phyloP scores from a whole-genome alignment of 176 grass and related monocot genomes.

The bread wheat (Triticum aestivum) region IWGSC_CS_RefSeq_v2.1 NC_057812.1:237224754-237225253 shows the following conservation, averaged over 20 bases:
- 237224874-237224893: not conserved
- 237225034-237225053: conserved; percentile 60
- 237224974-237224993: not conserved
- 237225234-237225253: not conserved
- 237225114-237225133: conserved; percentile 95
- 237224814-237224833: not conserved
- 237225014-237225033: conserved; percentile 85
- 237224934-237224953: conserved; percentile 11
- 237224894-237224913: conserved; percentile 2
- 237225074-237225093: conserved; percentile 67
- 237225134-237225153: conserved; percentile 54
- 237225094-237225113: conserved; percentile 85
- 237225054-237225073: conserved; percentile 84
- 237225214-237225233: not conserved
- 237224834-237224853: not conserved
- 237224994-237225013: conserved; percentile 54
- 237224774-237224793: not conserved
- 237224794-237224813: not conserved
- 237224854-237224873: not conserved
- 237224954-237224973: not conserved
- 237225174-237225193: conserved; percentile 32
- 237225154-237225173: conserved; percentile 8
- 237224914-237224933: not conserved
- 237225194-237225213: conserved; percentile 17
- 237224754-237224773: conserved; percentile 1